Conservation (phyloP, 768 basidiomycete species). For the Tylopilus sp. region DNA sequence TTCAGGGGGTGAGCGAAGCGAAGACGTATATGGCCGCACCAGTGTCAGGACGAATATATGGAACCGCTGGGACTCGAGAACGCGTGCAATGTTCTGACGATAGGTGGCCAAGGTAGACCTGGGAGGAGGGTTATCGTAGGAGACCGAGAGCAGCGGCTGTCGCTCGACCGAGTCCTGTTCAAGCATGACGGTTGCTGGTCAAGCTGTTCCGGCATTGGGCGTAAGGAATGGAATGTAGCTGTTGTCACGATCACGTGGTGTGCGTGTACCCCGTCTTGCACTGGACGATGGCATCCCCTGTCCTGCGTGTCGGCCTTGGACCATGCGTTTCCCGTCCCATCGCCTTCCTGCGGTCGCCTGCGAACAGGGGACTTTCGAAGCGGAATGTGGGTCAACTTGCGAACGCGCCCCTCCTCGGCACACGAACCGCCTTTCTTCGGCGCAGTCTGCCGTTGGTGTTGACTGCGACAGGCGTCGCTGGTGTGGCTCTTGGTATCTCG, state of each 20-base stretch:
- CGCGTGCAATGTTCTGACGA: constrained; percentile 38
- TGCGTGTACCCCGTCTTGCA: background rate
- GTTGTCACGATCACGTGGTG: constrained; percentile 25
- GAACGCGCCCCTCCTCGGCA: background rate
- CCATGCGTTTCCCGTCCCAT: constrained; percentile 4
- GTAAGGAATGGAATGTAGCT: background rate
- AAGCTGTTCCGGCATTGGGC: constrained; percentile 11
- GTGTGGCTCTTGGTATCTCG: constrained; percentile 45
- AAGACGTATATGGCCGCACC: constrained; percentile 39
- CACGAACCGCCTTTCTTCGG: constrained; percentile 1
- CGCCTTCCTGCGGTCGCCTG: background rate
- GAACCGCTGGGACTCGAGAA: constrained; percentile 51
- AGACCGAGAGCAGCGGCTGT: constrained; percentile 42
- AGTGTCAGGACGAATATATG: constrained; percentile 57
- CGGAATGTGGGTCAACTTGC: background rate
- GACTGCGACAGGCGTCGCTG: constrained; percentile 35
- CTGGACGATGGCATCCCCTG: constrained; percentile 9
- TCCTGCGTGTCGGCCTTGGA: constrained; percentile 20
- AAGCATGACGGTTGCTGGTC: constrained; percentile 29
- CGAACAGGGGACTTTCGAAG: background rate
- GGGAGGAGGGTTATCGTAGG: constrained; percentile 19
- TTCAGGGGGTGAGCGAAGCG: constrained; percentile 14
- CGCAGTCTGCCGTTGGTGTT: constrained; percentile 17
- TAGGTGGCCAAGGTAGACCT: constrained; percentile 12
- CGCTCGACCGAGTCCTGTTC: constrained; percentile 43